Evolutionary conservation across 345 rosid genomes (phyloP).

Genomic region (Abelmoschus esculentus): DNA sequence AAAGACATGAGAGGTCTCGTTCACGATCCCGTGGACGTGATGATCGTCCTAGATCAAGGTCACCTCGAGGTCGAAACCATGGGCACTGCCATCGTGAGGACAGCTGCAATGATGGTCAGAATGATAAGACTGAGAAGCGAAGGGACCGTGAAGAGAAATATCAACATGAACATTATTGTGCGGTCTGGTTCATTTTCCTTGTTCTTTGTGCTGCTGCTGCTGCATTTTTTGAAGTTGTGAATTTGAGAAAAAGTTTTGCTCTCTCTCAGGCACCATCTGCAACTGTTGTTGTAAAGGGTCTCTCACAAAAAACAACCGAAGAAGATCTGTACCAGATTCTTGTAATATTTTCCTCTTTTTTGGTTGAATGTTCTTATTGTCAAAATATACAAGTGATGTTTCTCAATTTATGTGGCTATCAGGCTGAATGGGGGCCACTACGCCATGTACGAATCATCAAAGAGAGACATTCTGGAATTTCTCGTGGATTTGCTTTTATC

Average conservation of each 20-base stretch:
- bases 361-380: neutral
- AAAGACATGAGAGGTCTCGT: constrained; percentile 53
- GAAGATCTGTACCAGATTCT: constrained; percentile 91
- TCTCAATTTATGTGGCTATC: constrained; percentile 2
- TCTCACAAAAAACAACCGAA: constrained; percentile 83
- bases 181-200: constrained; percentile 35
- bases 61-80: constrained; percentile 61
- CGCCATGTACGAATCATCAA: constrained; percentile 89
- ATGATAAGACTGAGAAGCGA: constrained; percentile 54
- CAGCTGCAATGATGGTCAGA: constrained; percentile 63
- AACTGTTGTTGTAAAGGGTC: constrained; percentile 94
- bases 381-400: no score
- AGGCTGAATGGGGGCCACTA: constrained; percentile 99
- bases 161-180: constrained; percentile 47
- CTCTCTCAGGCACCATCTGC: constrained; percentile 76
- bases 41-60: constrained; percentile 67
- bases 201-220: neutral
- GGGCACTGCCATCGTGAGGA: constrained; percentile 64
- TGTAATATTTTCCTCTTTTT: constrained; percentile 32
- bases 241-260: constrained; percentile 6
- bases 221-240: no score
- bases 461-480: constrained; percentile 77
- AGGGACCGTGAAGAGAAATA: constrained; percentile 72
- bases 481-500: constrained; percentile 95
- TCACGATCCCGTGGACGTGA: constrained; percentile 45